phyloP scores from a whole-genome alignment of 2,329 filamentous ascomycete species.

The Sarocladium brachiariae region DNA sequence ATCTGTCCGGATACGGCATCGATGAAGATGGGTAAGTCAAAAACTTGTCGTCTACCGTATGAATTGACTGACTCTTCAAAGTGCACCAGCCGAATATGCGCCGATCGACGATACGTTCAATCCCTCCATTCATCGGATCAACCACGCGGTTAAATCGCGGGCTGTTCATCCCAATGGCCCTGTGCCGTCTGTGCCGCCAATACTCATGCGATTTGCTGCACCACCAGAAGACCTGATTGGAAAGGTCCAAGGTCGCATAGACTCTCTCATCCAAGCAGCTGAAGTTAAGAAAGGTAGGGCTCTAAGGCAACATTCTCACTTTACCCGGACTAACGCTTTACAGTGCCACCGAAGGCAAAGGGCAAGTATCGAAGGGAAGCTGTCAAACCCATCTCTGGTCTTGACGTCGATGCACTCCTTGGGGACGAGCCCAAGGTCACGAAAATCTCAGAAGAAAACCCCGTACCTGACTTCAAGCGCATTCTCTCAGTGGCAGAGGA shows the following conservation, averaged over 20 bases:
- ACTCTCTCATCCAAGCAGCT: conserved; percentile 59
- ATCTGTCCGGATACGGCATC: conserved; percentile 62
- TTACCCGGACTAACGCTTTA: conserved; percentile 17
- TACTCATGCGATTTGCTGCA: conserved; percentile 64
- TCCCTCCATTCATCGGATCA: conserved; percentile 80
- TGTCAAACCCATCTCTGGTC: conserved; percentile 79
- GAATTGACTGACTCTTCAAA: conserved; percentile 20
- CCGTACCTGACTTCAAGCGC: conserved; percentile 87
- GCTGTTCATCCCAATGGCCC: conserved; percentile 66
- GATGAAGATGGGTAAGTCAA: conserved; percentile 69
- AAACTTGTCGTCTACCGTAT: not conserved
- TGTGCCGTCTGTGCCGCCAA: conserved; percentile 54
- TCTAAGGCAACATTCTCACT: not conserved
- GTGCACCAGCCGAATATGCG: conserved; percentile 58
- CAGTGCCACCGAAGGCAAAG: conserved; percentile 73
- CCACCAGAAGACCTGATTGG: conserved; percentile 62
- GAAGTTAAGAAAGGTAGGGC: conserved; percentile 73
- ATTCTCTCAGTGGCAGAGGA: conserved; percentile 56
- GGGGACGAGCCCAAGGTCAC: conserved; percentile 38
- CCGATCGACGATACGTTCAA: conserved; percentile 77
- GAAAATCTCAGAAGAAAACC: conserved; percentile 57
- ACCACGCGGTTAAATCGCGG: conserved; percentile 75
- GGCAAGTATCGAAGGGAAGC: conserved; percentile 63
- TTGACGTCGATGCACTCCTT: conserved; percentile 81
- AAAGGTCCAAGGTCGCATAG: conserved; percentile 49